phyloP scores from a whole-genome alignment of 352 stramenopile genomes.

The Pythium rhizo-oryzae region DNA sequence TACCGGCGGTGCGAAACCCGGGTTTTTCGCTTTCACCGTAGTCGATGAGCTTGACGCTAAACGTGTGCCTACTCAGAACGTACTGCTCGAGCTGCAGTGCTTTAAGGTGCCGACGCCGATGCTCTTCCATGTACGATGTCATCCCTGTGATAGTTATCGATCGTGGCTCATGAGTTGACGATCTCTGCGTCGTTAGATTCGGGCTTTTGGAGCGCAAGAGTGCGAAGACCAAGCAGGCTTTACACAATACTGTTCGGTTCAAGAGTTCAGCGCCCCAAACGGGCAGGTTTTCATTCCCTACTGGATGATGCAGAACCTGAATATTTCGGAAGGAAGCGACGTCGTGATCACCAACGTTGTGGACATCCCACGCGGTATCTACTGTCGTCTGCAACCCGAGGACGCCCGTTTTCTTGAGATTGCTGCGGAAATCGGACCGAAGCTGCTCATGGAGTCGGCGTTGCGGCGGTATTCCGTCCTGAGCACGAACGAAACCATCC shows the following conservation, averaged over 20 bases:
- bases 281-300: constrained; percentile 61
- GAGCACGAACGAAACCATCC: constrained; percentile 49
- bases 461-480: constrained; percentile 61
- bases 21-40: neutral
- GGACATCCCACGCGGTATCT: constrained; percentile 45
- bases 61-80: constrained; percentile 33
- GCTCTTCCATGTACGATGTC: constrained; percentile 47
- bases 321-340: constrained; percentile 39
- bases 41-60: neutral
- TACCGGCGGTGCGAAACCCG: constrained; percentile 39
- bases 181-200: constrained; percentile 20
- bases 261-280: constrained; percentile 63
- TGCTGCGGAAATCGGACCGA: constrained; percentile 56
- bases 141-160: no score
- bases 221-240: neutral
- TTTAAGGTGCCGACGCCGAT: constrained; percentile 56
- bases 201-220: constrained; percentile 14
- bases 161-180: neutral
- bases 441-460: constrained; percentile 62
- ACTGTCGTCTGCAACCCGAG: constrained; percentile 63
- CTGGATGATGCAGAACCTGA: constrained; percentile 73
- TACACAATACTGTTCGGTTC: constrained; percentile 57
- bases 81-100: constrained; percentile 56
- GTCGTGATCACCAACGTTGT: constrained; percentile 41
- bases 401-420: constrained; percentile 48